Percentiles rank a stretch among this genome's conserved stretches.
Evolutionary conservation across 1,284 basidiomycete species (phyloP).

Genomic region (Apiotrichum laibachii): DNA sequence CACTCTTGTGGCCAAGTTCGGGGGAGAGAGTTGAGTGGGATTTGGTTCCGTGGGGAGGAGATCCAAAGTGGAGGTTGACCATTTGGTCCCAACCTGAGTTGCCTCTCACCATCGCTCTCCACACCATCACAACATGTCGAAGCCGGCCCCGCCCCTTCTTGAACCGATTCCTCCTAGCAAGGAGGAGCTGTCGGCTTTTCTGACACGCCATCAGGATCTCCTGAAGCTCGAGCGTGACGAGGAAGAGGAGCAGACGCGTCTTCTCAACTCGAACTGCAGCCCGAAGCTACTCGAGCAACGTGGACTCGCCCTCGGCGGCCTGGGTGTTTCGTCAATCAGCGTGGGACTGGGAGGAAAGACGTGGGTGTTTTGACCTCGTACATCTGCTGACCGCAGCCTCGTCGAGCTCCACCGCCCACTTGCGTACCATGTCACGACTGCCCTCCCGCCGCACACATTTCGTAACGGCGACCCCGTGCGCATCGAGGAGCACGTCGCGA

Average conservation of each 20-base stretch:
- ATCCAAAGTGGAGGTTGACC: not conserved
- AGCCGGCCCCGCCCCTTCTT: constrained; percentile 11
- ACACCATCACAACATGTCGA: not conserved
- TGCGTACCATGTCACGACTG: constrained; percentile 68
- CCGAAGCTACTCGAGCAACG: constrained; percentile 82
- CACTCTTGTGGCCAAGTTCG: not conserved
- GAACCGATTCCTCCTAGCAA: constrained; percentile 23
- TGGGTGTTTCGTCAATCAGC: constrained; percentile 67
- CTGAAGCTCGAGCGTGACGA: constrained; percentile 71
- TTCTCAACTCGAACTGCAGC: constrained; percentile 77
- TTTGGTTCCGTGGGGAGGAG: not conserved
- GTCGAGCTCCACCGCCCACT: constrained; percentile 80
- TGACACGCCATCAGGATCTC: constrained; percentile 67
- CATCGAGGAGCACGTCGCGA: constrained; percentile 66
- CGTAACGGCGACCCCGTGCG: constrained; percentile 78
- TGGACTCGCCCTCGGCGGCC: constrained; percentile 72
- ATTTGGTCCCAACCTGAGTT: not conserved
- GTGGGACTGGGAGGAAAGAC: constrained; percentile 88
- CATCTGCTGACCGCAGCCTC: constrained; percentile 56
- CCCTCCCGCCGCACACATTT: constrained; percentile 81
- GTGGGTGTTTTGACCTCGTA: constrained; percentile 53
- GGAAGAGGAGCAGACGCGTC: constrained; percentile 75
- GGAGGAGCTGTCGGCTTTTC: constrained; percentile 59
- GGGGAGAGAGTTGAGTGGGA: not conserved
- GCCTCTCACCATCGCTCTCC: not conserved